A percentile compares a stretch with the other conserved stretches of the same genome.
Conservation (phyloP, 208 protist species). For the Crithidia acanthocephali region DNA sequence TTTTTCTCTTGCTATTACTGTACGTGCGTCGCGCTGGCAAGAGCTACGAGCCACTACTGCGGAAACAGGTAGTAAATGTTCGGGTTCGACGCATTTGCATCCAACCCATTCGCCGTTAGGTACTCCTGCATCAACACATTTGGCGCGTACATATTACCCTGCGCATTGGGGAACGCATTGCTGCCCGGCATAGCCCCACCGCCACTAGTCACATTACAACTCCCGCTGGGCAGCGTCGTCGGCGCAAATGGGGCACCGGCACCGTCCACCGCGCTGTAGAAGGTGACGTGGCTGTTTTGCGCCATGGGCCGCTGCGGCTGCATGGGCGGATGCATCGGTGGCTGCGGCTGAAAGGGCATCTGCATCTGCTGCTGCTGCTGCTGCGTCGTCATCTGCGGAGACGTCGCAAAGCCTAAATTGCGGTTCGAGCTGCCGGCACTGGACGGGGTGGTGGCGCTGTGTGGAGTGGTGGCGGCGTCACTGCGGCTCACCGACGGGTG, state of each 20-base stretch:
- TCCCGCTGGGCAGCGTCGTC: background rate
- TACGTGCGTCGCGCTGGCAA: background rate
- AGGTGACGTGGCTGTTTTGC: background rate
- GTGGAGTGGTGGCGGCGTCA: slow-evolving; percentile 14
- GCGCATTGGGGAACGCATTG: background rate
- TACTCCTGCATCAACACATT: slow-evolving; percentile 25
- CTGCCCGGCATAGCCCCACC: background rate
- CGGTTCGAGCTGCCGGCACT: slow-evolving; percentile 19
- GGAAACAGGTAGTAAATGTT: slow-evolving; percentile 30
- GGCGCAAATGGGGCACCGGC: background rate
- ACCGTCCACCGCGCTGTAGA: slow-evolving; percentile 13
- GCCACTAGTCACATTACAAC: background rate
- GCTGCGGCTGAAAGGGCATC: background rate
- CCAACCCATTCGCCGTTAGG: slow-evolving; percentile 5
- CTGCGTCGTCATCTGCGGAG: slow-evolving; percentile 13
- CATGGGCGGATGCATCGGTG: slow-evolving; percentile 9
- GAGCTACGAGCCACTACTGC: background rate
- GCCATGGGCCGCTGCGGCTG: slow-evolving; percentile 16
- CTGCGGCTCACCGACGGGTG: slow-evolving; percentile 23
- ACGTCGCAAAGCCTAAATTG: slow-evolving; percentile 9
- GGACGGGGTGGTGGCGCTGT: slow-evolving; percentile 23
- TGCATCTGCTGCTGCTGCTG: slow-evolving; percentile 1
- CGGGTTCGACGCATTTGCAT: slow-evolving; percentile 17
- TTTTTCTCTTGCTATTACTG: background rate
- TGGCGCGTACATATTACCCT: slow-evolving; percentile 2